Evolutionary conservation across 495 filamentous ascomycete species (phyloP).

Genomic region (Neurospora discreta): DNA sequence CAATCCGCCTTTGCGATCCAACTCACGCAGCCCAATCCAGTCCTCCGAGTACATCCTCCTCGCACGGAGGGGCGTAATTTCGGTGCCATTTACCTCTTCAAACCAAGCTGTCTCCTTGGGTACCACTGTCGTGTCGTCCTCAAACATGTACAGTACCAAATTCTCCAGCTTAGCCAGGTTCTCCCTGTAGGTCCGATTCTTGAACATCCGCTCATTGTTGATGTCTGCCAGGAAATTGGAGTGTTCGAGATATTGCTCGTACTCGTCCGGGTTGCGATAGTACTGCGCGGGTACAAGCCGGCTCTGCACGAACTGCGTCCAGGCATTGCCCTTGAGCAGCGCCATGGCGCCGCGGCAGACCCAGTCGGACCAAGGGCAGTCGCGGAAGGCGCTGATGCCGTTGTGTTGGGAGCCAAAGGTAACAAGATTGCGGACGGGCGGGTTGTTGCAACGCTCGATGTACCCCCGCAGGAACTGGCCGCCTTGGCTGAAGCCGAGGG

Average conservation of each 20-base stretch:
- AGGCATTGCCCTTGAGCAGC: constrained; percentile 61
- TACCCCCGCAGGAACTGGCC: constrained; percentile 93
- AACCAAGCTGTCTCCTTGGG: constrained; percentile 93
- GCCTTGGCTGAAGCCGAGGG: constrained; percentile 88
- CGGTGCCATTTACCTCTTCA: constrained; percentile 66
- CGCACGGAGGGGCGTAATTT: constrained; percentile 57
- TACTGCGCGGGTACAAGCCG: constrained; percentile 90
- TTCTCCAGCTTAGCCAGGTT: constrained; percentile 59
- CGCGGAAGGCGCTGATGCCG: constrained; percentile 74
- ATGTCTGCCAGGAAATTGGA: constrained; percentile 97
- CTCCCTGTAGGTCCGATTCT: constrained; percentile 63
- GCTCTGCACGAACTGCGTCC: constrained; percentile 63
- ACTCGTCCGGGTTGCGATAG: constrained; percentile 63
- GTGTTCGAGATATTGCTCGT: constrained; percentile 64
- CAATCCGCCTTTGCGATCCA: constrained; percentile 73
- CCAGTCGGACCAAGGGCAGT: constrained; percentile 54
- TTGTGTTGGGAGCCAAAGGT: constrained; percentile 94
- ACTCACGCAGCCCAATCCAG: constrained; percentile 75
- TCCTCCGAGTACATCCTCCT: constrained; percentile 75
- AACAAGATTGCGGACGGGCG: constrained; percentile 69
- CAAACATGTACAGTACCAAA: constrained; percentile 87
- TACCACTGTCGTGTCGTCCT: constrained; percentile 72
- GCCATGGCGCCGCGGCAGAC: constrained; percentile 67
- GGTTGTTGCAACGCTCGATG: constrained; percentile 78
- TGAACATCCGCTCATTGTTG: constrained; percentile 76